Base-by-base conservation (phyloP, 768 basidiomycete species). In the Kwoniella pini region DNA sequence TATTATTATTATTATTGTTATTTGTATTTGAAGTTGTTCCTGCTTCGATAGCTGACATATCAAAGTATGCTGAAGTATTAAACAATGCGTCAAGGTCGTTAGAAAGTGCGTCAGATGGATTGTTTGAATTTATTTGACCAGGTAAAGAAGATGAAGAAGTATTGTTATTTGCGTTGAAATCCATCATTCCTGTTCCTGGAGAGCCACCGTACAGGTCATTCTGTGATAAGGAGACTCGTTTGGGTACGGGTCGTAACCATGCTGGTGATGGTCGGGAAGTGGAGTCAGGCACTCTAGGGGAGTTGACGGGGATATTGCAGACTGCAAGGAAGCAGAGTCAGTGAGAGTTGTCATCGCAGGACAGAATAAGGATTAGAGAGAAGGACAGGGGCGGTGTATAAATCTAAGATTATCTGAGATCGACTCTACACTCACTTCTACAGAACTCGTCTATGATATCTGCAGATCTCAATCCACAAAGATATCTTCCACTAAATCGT, bases 391-490 rank as follows among this genome's bases (percentile, higher is more conserved):
- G 42, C 12, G 19, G n/a, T n/a, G n/a, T n/a, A n/a, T n/a, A n/a
- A n/a, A n/a, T n/a, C n/a, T n/a, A n/a, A n/a, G n/a, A n/a, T n/a
- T n/a, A n/a, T n/a, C n/a, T n/a, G n/a, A n/a, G n/a, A n/a, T n/a
- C n/a, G n/a, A n/a, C n/a, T n/a, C n/a, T n/a, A n/a, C n/a, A 88
- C 91, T 79, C 76, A 80, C 80, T 79, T 60, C 92, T 86, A 80
- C 93, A 95, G 77, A 94, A 93, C 77, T 95, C 93, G 74, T 95
- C 92, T 84, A 96, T 88, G 42, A 95, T 83, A 79, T 95, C 93
- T 27, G 91, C 91, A 45, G 89, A 91, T 52, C 93, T 82, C 42
- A 91, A 84, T 1, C 92, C 92, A 74, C 93, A 95, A 21, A 95
- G 85, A 80, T 96, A 96, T 45, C 91, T 84, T 63, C 89, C 90